Conservation (phyloP, 352 stramenopile genomes). For the Phytophthora vignae region DNA sequence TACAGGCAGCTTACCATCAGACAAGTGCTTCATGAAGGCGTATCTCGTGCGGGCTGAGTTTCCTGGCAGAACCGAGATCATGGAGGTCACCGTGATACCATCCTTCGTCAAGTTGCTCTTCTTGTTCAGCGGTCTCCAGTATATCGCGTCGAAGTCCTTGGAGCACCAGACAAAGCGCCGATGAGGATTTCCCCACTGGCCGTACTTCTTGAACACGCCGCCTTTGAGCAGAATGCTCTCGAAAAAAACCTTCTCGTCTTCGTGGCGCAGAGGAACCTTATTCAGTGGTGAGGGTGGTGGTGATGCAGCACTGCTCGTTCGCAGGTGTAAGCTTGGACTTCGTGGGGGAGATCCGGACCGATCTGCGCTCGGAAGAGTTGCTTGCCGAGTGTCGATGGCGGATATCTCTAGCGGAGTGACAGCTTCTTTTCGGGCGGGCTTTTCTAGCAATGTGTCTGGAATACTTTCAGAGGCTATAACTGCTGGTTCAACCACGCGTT, state of each 20-base stretch:
- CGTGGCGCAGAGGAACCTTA: slow-evolving; percentile 19
- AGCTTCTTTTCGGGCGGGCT: slow-evolving; percentile 2
- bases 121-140: slow-evolving; percentile 76
- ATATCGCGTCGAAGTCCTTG: slow-evolving; percentile 69
- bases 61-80: slow-evolving; percentile 63
- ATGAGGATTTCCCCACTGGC: slow-evolving; percentile 79
- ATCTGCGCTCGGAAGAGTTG: slow-evolving; percentile 16
- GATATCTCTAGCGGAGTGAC: slow-evolving; percentile 7
- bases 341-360: slow-evolving; percentile 18
- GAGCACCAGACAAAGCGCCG: slow-evolving; percentile 77
- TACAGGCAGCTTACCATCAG: slow-evolving; percentile 51
- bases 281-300: slow-evolving; percentile 13
- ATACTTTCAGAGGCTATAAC: neutral
- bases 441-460: slow-evolving; percentile 8
- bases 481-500: slow-evolving; percentile 1
- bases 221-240: slow-evolving; percentile 73
- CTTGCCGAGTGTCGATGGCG: slow-evolving; percentile 24
- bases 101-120: slow-evolving; percentile 72
- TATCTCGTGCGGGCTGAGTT: slow-evolving; percentile 71
- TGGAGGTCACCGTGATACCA: slow-evolving; percentile 48
- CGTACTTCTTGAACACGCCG: slow-evolving; percentile 81
- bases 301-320: slow-evolving; percentile 13
- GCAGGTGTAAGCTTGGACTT: slow-evolving; percentile 26
- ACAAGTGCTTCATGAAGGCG: slow-evolving; percentile 82
- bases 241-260: slow-evolving; percentile 59